Evolutionary conservation across 805 yeast species (phyloP), one percentile per base, ranked within the genome.

Genomic region (Komagataella pastoris): DNA sequence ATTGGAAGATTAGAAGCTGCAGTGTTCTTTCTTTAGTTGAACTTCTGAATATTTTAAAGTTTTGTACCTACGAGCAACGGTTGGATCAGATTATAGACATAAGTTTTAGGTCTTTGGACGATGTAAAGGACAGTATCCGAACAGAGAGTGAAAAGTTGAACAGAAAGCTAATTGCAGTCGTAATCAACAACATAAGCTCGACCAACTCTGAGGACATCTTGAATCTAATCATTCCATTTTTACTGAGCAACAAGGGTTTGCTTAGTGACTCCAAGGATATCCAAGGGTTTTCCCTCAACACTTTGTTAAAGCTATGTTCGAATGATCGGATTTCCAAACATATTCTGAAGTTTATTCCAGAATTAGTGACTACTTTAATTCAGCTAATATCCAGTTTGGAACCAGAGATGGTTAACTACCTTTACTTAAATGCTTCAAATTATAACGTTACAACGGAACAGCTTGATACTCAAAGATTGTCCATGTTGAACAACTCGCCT

Each of bases 1-100:
- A 93, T 65, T 93, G 98, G 97, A 76, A 98, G 58, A 87, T 84
- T 0, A 75, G 99, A 57, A 93, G 91, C 61, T 97, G 97, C 0
- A 79, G 93, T 63, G 73, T 91, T 0, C 63, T 76, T 7, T 97
- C 89, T 0, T 64, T 87, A 51, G 69, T 77, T 36, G 89, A 88
- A 56, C 65, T 91, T 17, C 65, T 93, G 12, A 85, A 81, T 55
- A 73, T 80, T n/a, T 72, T 76, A 23, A 73, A 81, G 0, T 58
- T 78, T 21, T 79, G 76, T 8, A 67, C 63, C 12, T 84, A 83
- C 58, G 77, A 77, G 44, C 56, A 61, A 8, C 60, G 68, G 7
- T 59, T 85, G 54, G 84, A 85, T 53, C 80, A 79, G 4, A 79
- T 91, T 36, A 91, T 97, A 97, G 72, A 75, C 4, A 82, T 87